phyloP scores from a whole-genome alignment of 345 rosid genomes.

The Citrus inodora region DNA sequence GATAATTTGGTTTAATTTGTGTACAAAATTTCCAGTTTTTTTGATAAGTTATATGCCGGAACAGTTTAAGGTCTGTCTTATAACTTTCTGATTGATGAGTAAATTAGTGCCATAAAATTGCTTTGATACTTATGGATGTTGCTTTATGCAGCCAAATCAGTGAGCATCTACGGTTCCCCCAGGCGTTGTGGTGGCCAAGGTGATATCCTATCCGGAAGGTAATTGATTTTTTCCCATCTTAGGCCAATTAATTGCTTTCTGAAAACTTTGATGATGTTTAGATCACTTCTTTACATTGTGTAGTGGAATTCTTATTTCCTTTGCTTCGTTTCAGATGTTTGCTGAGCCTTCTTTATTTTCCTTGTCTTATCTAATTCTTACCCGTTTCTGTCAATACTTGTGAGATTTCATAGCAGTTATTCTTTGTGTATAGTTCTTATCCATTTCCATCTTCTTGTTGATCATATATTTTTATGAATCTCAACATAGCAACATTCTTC shows the following conservation, averaged over 20 bases:
- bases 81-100: background rate
- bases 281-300: background rate
- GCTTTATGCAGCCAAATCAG: conserved; percentile 62
- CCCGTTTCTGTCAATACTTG: background rate
- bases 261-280: background rate
- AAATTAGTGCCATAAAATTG: background rate
- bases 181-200: conserved; percentile 98
- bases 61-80: background rate
- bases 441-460: background rate
- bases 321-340: background rate
- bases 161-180: conserved; percentile 76
- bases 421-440: background rate
- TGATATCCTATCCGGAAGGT: conserved; percentile 97
- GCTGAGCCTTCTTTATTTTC: background rate
- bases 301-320: background rate
- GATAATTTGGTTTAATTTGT: background rate
- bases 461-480: background rate
- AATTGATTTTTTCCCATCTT: conserved; percentile 7
- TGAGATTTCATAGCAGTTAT: background rate
- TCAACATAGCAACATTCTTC: background rate
- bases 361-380: background rate
- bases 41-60: background rate
- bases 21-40: background rate
- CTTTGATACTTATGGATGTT: conserved; percentile 11
- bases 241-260: background rate